Conservation (phyloP, 352 stramenopile genomes). For the Aphanomyces invadans region DNA sequence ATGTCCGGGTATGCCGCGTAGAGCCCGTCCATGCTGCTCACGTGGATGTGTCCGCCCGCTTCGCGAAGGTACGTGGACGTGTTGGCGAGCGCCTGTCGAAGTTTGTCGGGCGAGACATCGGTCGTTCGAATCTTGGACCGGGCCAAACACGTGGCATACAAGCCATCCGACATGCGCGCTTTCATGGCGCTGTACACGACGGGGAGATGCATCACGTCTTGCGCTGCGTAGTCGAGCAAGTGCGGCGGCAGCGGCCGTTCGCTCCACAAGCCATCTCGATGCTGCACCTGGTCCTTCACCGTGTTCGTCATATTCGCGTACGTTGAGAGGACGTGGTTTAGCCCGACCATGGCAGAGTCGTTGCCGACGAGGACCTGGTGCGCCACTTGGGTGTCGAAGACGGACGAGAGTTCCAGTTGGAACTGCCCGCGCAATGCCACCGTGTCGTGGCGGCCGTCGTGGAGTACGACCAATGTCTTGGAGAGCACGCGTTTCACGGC, state of each 20-base stretch:
- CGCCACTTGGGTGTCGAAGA: slow-evolving; percentile 19
- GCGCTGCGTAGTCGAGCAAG: slow-evolving; percentile 13
- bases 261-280: background rate
- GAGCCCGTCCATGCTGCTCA: background rate
- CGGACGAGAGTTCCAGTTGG: background rate
- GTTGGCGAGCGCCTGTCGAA: background rate
- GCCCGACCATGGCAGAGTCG: background rate
- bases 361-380: slow-evolving; percentile 1
- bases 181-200: background rate
- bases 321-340: background rate
- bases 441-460: slow-evolving; percentile 10
- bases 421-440: background rate
- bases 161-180: background rate
- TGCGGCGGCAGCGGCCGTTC: background rate
- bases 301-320: slow-evolving; percentile 8
- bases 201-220: slow-evolving; percentile 14
- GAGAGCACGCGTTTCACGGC: background rate
- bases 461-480: background rate
- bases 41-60: background rate
- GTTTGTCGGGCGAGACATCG: background rate
- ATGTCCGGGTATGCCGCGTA: background rate
- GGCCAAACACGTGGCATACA: background rate
- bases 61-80: background rate
- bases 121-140: background rate
- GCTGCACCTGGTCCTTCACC: background rate